Base-by-base conservation (phyloP, 2,329 filamentous ascomycete genomes). In the Apiospora pterosperma region DNA sequence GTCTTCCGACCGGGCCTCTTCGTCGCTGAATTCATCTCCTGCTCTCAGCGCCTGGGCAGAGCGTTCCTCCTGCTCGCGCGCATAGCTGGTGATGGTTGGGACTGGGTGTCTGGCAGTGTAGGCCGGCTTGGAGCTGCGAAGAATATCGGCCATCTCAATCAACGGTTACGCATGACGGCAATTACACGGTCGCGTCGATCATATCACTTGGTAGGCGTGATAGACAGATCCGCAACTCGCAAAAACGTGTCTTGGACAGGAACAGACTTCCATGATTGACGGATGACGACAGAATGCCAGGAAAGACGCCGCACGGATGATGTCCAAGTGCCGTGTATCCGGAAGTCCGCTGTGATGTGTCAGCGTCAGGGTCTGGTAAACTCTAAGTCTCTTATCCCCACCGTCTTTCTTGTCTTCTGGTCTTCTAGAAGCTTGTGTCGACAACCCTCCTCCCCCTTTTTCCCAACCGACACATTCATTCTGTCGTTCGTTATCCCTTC, bases 21-120 rank as follows among this genome's bases (percentile, higher is more conserved):
- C 28, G 28, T 42, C 60, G 60, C 11, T 41, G 16, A 36, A 36
- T 2, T 55, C 55, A 10, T 65, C 48, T 10, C n/a, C 64, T 11
- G 34, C 48, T 6, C 44, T 38, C 44, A 63, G 31, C 21, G 60
- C 60, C 16, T 36, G 60, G 28, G 39, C 60, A 16, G 28, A 42
- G 31, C 60, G 60, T 28, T 48, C 39, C 39, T 48, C 19, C 12
- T 36, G 60, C 16, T 16, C 39, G 38, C 39, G 60, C 36, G 34
- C 60, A 25, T 62, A 62, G 38, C 39, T 39, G 28, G 36, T 34
- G 60, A 62, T 62, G 60, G 39, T 62, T 10, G 60, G 60, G 38
- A 62, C 60, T 8, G 39, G 60, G n/a, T 31, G 60, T n/a, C 60
- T 31, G 14, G 60, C 41, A 7, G 60, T 62, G 60, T 62, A 62